These are phyloP conservation scores for Calycina herbarum DNA, from an alignment of 2,329 filamentous ascomycete species.

Conservation along the genomic window DNA sequence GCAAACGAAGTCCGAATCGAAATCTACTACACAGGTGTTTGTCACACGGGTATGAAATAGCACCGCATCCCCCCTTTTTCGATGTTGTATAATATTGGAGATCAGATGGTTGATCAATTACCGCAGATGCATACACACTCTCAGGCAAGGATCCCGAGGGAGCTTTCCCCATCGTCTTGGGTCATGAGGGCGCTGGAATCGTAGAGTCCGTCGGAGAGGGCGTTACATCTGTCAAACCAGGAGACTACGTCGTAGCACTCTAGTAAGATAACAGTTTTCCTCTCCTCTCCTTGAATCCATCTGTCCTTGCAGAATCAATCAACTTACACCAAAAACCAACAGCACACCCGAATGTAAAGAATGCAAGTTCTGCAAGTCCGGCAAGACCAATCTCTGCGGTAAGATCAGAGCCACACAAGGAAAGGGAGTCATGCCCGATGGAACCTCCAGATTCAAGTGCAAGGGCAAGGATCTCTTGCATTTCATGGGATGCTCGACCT, in stretches of 20 bases:
- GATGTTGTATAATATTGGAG: constrained; percentile 3
- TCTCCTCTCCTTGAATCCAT: constrained; percentile 33
- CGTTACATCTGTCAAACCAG: constrained; percentile 89
- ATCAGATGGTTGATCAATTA: constrained; percentile 17
- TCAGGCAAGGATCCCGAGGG: constrained; percentile 97
- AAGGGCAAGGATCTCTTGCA: constrained; percentile 94
- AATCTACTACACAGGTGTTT: constrained; percentile 97
- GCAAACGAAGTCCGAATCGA: constrained; percentile 96
- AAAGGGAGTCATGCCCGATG: constrained; percentile 94
- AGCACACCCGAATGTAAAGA: constrained; percentile 96
- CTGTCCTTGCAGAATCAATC: background rate
- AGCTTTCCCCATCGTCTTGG: constrained; percentile 84
- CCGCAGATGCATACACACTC: constrained; percentile 82
- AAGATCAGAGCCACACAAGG: constrained; percentile 98
- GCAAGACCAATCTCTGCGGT: constrained; percentile 98
- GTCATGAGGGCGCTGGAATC: constrained; percentile 88
- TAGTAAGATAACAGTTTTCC: constrained; percentile 54
- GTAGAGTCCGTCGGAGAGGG: constrained; percentile 94
- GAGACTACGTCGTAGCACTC: constrained; percentile 87
- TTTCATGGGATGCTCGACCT: constrained; percentile 99
- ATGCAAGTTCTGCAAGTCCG: constrained; percentile 99
- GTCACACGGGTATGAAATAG: constrained; percentile 75
- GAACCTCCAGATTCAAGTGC: constrained; percentile 90
- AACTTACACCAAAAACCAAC: constrained; percentile 13
- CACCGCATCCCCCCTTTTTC: constrained; percentile 22